These are phyloP conservation scores for Lagerstroemia speciosa DNA, from an alignment of 345 rosid genomes.

Conservation along the genomic window DNA sequence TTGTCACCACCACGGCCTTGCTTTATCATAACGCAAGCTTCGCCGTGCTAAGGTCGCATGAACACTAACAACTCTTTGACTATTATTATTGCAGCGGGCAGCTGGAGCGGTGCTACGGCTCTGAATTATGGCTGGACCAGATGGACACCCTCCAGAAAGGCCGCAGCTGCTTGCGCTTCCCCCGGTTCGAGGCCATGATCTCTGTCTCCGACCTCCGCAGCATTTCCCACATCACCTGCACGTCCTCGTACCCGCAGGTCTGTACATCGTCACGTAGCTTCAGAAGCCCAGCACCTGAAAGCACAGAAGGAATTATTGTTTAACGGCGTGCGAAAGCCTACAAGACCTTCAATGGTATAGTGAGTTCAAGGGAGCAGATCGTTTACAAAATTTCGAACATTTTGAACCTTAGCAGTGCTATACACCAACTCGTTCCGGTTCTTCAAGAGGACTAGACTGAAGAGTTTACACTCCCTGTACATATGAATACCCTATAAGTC, in stretches of 20 bases:
- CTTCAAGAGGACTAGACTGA: too few species aligned
- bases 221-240: constrained; percentile 75
- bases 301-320: background rate
- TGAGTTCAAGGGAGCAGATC: too few species aligned
- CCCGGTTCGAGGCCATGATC: constrained; percentile 13
- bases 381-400: too few species aligned
- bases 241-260: constrained; percentile 56
- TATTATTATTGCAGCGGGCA: background rate
- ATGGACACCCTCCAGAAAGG: constrained; percentile 47
- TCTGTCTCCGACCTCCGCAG: constrained; percentile 42
- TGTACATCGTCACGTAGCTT: constrained; percentile 59
- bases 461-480: too few species aligned
- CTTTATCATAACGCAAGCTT: constrained; percentile 1
- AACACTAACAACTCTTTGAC: background rate
- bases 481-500: too few species aligned
- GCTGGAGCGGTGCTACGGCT: constrained; percentile 24
- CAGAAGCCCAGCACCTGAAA: constrained; percentile 42
- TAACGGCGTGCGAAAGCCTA: background rate
- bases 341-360: too few species aligned
- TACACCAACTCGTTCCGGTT: too few species aligned
- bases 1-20: background rate
- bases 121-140: constrained; percentile 36
- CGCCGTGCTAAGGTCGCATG: background rate
- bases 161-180: constrained; percentile 37
- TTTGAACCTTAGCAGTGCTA: too few species aligned